Base-by-base conservation (phyloP, 192 early-diverging fungal genomes). In the Dimargaris verticillata region DNA sequence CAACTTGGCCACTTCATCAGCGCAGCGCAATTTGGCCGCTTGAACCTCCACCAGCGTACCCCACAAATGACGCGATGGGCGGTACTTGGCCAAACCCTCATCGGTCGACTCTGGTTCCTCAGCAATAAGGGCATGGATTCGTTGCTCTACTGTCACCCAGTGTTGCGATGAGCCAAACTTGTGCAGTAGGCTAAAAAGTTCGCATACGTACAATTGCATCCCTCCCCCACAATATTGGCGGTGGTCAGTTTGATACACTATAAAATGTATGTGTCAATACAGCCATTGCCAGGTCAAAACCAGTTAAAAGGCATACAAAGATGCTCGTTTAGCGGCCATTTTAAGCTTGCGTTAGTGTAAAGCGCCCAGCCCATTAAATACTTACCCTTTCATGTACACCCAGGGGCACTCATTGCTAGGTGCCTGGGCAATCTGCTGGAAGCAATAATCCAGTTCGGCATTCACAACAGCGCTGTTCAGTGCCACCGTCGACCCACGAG, bases 361-460 rank as follows among this genome's bases (percentile, higher is more conserved):
- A 3, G 11, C n/a, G 53, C 17, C 14, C 42, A 20, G 20, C n/a
- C 14, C 26, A 41, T 0, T 20, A 12, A 12, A 25, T 41, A 46
- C 68, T 57, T 77, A 93, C 78, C 89, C 94, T 62, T 77, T 66
- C 42, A 96, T 62, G 69, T 97, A 99, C 28, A 82, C 77, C 92
- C 92, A 99, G 29, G 95, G 83, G 61, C 92, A 88, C 62, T 88
- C 82, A 70, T 99, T 99, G 58, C 83, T 82, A 15, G 97, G 93
- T 11, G 92, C 85, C 44, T 84, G 54, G 26, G 65, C 65, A 61
- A 97, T 91, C 67, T 83, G 86, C 48, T 73, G 68, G 33, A 81
- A 70, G 0, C 78, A 66, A 54, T 81, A 92, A 6, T 77, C 69
- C 25, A 95, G 74, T 66, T 95, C 92, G 13, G 51, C 48, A 18